These are phyloP conservation scores for Clonostachys chloroleuca DNA, from an alignment of 2,329 filamentous ascomycete species.

Conservation along the genomic window DNA sequence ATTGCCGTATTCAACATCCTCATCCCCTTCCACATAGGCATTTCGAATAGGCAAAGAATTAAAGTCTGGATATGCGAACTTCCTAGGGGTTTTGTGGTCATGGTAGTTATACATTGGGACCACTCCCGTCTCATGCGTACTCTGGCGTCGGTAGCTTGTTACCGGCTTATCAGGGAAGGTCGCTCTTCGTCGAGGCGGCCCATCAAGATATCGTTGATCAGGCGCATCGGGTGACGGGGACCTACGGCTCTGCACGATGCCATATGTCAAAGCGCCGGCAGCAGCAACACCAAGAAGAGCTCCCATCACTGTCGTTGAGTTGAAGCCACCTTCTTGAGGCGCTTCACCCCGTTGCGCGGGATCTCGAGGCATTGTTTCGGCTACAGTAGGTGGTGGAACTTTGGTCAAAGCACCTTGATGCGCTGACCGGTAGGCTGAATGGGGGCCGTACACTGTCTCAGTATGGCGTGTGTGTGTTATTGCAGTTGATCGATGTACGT, in stretches of 20 bases:
- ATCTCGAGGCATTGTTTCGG: background rate
- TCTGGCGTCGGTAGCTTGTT: background rate
- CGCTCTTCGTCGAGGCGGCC: background rate
- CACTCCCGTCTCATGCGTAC: background rate
- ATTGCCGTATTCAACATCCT: conserved; percentile 2
- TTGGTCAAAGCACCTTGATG: no score
- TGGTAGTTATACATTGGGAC: background rate
- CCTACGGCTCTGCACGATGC: conserved; percentile 42
- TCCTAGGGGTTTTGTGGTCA: background rate
- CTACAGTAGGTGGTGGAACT: background rate
- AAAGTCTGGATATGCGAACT: background rate
- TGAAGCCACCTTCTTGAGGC: conserved; percentile 29
- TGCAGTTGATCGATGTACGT: background rate
- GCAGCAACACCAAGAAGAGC: conserved; percentile 76
- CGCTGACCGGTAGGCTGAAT: background rate
- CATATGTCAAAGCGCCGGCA: conserved; percentile 60
- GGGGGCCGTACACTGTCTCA: background rate
- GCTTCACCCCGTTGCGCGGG: background rate
- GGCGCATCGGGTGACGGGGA: background rate
- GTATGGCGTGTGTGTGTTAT: background rate
- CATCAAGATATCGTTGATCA: background rate
- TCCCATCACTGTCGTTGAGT: conserved; percentile 64
- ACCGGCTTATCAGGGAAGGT: conserved; percentile 3
- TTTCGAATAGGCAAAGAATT: background rate
- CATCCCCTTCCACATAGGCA: conserved; percentile 1